Conservation (phyloP, 2,329 filamentous ascomycete species). For the Ilyonectria robusta region DNA sequence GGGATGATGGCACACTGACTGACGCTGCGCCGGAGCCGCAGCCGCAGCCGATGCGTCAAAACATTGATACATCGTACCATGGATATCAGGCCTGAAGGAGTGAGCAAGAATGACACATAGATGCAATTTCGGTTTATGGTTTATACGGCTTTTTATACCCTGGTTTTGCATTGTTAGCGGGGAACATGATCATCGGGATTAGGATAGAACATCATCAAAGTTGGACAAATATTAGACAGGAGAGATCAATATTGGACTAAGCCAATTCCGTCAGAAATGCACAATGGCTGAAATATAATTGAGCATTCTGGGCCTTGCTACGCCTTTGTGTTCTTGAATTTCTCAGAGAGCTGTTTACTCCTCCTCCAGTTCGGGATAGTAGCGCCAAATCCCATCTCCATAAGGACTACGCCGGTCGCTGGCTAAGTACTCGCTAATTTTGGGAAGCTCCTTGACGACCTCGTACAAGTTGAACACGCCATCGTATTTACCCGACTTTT, state of each 20-base stretch:
- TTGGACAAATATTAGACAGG: not conserved
- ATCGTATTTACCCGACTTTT: constrained; percentile 69
- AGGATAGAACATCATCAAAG: not conserved
- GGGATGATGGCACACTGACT: constrained; percentile 42
- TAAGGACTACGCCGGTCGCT: constrained; percentile 76
- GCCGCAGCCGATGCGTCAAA: constrained; percentile 27
- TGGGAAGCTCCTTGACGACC: constrained; percentile 72
- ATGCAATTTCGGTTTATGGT: not conserved
- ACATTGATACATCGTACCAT: constrained; percentile 40
- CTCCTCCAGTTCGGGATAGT: constrained; percentile 81
- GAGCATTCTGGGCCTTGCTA: not conserved
- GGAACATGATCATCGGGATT: not conserved
- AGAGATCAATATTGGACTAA: not conserved
- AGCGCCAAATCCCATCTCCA: constrained; percentile 75
- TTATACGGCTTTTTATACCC: constrained; percentile 3
- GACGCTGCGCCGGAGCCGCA: constrained; percentile 21
- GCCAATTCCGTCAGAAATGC: not conserved
- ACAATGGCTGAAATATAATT: not conserved
- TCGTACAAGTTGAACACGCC: constrained; percentile 76
- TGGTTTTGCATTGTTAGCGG: constrained; percentile 13
- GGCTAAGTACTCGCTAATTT: constrained; percentile 77
- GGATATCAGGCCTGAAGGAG: constrained; percentile 26
- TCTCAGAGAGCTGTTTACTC: constrained; percentile 5
- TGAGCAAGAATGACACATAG: not conserved
- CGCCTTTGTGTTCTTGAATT: not conserved